phyloP scores from a whole-genome alignment of 805 yeast genomes.

The Jamesozyma piceae region DNA sequence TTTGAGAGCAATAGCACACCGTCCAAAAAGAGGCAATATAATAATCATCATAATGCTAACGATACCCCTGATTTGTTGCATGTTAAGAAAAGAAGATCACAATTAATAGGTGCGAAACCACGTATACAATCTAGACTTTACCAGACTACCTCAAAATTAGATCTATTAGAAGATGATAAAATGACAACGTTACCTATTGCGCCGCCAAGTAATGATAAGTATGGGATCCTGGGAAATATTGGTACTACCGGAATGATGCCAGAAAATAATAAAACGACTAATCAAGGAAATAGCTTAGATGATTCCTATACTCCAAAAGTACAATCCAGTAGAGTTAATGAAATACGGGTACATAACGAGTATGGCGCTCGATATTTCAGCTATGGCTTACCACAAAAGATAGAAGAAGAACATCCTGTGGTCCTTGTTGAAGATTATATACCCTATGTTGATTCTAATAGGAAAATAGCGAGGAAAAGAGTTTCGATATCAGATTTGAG shows the following conservation, averaged over 20 bases:
- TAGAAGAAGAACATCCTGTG: conserved; percentile 16
- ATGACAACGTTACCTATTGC: conserved; percentile 26
- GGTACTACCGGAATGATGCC: too few species aligned
- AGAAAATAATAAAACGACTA: too few species aligned
- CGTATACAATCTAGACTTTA: conserved; percentile 18
- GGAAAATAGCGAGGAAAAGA: conserved; percentile 9
- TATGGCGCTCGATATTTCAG: too few species aligned
- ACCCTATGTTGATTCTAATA: conserved; percentile 8
- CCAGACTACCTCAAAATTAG: conserved; percentile 23
- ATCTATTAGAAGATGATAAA: conserved; percentile 23
- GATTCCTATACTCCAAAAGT: too few species aligned
- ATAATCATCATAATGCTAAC: not conserved
- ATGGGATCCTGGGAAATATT: too few species aligned
- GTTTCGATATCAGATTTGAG: conserved; percentile 25
- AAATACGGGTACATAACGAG: conserved; percentile 14
- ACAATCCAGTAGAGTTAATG: conserved; percentile 10
- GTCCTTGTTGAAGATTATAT: conserved; percentile 28
- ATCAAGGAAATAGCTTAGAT: too few species aligned
- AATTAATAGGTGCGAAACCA: conserved; percentile 26
- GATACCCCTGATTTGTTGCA: conserved; percentile 9
- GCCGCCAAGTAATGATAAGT: conserved; percentile 18
- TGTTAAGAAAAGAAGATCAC: conserved; percentile 17
- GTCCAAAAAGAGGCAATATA: conserved; percentile 11
- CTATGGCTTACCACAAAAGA: too few species aligned
- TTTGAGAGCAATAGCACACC: conserved; percentile 29